A percentile compares a stretch with the other conserved stretches of the same genome.
Evolutionary conservation across 805 yeast species (phyloP).

Genomic region (Ascoidea rubescens): DNA sequence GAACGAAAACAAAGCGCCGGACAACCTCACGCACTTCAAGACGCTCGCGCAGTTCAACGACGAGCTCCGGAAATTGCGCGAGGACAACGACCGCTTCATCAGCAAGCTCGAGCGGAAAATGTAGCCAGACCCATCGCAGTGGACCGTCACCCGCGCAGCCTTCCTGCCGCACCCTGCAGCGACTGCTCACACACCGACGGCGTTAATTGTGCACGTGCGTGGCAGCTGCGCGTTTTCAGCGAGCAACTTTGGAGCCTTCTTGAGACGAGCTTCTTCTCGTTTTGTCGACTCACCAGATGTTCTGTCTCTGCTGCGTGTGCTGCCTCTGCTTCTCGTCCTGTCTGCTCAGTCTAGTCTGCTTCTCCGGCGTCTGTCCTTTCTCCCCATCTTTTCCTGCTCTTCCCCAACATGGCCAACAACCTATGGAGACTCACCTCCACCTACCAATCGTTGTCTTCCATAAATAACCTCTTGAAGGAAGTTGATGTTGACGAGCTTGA

Average conservation of each 20-base stretch:
- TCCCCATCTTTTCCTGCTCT: not conserved
- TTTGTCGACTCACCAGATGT: not conserved
- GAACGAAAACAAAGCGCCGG: not conserved
- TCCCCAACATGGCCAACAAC: not conserved
- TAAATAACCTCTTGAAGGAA: not conserved
- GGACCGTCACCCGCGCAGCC: not conserved
- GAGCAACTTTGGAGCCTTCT: too few species aligned
- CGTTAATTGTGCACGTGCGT: not conserved
- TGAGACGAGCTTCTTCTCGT: not conserved
- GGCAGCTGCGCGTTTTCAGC: too few species aligned
- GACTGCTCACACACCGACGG: not conserved
- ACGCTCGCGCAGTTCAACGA: too few species aligned
- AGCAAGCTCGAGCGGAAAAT: not conserved
- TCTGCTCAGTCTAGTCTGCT: not conserved
- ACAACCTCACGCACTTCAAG: too few species aligned
- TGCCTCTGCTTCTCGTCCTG: not conserved
- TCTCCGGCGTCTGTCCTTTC: not conserved
- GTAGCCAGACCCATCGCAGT: not conserved
- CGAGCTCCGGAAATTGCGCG: not conserved
- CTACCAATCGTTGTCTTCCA: not conserved
- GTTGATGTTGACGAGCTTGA: not conserved
- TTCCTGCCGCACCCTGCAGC: not conserved
- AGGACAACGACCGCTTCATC: not conserved
- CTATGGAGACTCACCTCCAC: not conserved
- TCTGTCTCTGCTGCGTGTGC: not conserved